phyloP scores from a whole-genome alignment of 305 asterid species.

The Fraxinus greggii region DNA sequence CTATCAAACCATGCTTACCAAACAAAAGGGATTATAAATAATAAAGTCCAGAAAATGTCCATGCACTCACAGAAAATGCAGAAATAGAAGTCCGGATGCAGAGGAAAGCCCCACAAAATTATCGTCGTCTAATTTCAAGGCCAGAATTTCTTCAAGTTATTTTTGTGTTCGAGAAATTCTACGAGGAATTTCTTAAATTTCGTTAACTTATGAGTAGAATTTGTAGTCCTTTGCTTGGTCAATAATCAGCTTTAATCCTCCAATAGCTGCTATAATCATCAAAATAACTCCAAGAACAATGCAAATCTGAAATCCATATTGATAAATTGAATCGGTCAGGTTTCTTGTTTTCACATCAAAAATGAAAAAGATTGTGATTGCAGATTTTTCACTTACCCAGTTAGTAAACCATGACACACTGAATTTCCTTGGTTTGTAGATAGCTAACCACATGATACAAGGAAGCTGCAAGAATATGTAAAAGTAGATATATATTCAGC shows the following conservation, averaged over 20 bases:
- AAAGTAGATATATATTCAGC: not conserved
- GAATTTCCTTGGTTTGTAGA: constrained; percentile 45
- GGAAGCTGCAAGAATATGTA: constrained; percentile 41
- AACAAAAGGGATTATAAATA: not conserved
- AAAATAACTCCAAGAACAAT: constrained; percentile 29
- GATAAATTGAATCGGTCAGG: not conserved
- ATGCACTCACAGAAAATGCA: not conserved
- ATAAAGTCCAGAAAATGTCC: too few relatives aligned
- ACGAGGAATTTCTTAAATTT: not conserved
- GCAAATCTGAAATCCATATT: constrained; percentile 29
- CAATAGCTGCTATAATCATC: constrained; percentile 36
- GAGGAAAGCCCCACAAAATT: not conserved
- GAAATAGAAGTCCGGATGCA: not conserved
- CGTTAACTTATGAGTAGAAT: constrained; percentile 17
- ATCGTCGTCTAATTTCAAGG: not conserved
- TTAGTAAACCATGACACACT: constrained; percentile 30
- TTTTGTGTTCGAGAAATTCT: not conserved
- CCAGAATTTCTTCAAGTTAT: not conserved
- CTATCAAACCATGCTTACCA: not conserved
- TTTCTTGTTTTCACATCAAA: not conserved
- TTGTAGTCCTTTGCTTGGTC: constrained; percentile 18
- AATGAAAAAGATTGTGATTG: not conserved
- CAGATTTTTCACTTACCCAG: constrained; percentile 26
- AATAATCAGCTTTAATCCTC: constrained; percentile 39
- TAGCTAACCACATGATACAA: constrained; percentile 50